These are phyloP conservation scores for Podaxis mareebaensis DNA, from an alignment of 768 basidiomycete genomes.

Conservation along the genomic window DNA sequence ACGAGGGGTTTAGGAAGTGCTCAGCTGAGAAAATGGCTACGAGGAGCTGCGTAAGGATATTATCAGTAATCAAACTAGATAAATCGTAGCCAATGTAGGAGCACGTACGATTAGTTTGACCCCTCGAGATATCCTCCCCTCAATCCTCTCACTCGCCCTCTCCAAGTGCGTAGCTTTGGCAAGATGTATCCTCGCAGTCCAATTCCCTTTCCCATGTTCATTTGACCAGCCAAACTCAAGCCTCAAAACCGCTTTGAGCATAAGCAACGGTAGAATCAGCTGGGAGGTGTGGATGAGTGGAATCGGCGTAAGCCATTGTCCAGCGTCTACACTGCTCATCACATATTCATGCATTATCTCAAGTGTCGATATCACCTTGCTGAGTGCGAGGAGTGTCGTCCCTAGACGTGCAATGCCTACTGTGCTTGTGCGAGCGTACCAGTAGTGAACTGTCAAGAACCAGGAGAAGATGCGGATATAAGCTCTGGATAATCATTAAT, in stretches of 20 bases:
- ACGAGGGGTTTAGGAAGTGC: background rate
- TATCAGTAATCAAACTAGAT: background rate
- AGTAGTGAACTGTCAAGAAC: slow-evolving; percentile 29
- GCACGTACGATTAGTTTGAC: background rate
- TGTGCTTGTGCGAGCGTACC: slow-evolving; percentile 34
- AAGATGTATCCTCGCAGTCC: slow-evolving; percentile 22
- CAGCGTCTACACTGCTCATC: background rate
- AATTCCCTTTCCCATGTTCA: slow-evolving; percentile 4
- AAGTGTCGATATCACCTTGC: slow-evolving; percentile 6
- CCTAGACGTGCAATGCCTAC: slow-evolving; percentile 31
- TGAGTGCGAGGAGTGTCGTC: slow-evolving; percentile 22
- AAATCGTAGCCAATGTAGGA: background rate
- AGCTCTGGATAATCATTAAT: slow-evolving; percentile 13
- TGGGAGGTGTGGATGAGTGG: background rate
- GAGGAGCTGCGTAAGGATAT: slow-evolving; percentile 1
- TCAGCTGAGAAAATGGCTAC: background rate
- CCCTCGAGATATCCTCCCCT: slow-evolving; percentile 6
- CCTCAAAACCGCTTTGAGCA: slow-evolving; percentile 28
- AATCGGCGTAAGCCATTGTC: background rate
- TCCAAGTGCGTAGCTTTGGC: slow-evolving; percentile 29
- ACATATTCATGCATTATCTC: background rate
- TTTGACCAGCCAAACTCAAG: slow-evolving; percentile 22
- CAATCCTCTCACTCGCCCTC: slow-evolving; percentile 28
- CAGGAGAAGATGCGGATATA: slow-evolving; percentile 8
- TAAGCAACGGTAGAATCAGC: slow-evolving; percentile 21